Evolutionary conservation across 768 basidiomycete species (phyloP).

Genomic region (Xerocomus spinulosus): DNA sequence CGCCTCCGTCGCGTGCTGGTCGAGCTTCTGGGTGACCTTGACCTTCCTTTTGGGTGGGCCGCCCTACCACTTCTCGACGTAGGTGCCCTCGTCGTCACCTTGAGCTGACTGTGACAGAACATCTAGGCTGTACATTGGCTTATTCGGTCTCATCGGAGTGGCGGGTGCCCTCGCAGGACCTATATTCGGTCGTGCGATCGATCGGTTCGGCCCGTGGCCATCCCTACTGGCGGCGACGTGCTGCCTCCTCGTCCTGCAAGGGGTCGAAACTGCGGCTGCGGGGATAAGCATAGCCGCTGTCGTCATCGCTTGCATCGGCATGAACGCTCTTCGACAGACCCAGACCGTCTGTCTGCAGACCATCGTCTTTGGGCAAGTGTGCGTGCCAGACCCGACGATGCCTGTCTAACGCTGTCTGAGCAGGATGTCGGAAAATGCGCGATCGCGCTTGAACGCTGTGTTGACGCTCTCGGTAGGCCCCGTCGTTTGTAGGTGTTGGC

Average conservation of each 20-base stretch:
- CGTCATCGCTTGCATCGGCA: slow-evolving; percentile 35
- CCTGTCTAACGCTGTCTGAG: slow-evolving; percentile 2
- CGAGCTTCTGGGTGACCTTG: slow-evolving; percentile 35
- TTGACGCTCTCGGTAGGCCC: slow-evolving; percentile 24
- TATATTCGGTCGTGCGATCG: slow-evolving; percentile 17
- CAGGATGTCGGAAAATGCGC: slow-evolving; percentile 24
- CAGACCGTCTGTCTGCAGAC: slow-evolving; percentile 33
- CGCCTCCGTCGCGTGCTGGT: slow-evolving; percentile 26
- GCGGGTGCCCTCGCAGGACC: slow-evolving; percentile 29
- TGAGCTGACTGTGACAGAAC: neutral
- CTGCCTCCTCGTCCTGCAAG: slow-evolving; percentile 25
- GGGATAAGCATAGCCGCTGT: slow-evolving; percentile 35
- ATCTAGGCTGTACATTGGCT: slow-evolving; percentile 34
- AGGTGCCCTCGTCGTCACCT: neutral
- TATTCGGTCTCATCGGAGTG: slow-evolving; percentile 47
- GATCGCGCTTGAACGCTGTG: slow-evolving; percentile 28
- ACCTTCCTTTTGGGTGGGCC: slow-evolving; percentile 40
- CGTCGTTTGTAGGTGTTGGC: neutral
- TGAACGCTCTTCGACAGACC: slow-evolving; percentile 36
- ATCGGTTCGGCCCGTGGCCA: slow-evolving; percentile 38
- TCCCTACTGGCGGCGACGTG: slow-evolving; percentile 33
- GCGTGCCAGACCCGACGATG: neutral
- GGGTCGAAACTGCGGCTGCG: slow-evolving; percentile 36
- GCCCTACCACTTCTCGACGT: slow-evolving; percentile 36
- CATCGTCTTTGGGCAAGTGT: slow-evolving; percentile 19